Conservation (phyloP, 2,329 filamentous ascomycete species). For the Aspergillus novofumigatus region DNA sequence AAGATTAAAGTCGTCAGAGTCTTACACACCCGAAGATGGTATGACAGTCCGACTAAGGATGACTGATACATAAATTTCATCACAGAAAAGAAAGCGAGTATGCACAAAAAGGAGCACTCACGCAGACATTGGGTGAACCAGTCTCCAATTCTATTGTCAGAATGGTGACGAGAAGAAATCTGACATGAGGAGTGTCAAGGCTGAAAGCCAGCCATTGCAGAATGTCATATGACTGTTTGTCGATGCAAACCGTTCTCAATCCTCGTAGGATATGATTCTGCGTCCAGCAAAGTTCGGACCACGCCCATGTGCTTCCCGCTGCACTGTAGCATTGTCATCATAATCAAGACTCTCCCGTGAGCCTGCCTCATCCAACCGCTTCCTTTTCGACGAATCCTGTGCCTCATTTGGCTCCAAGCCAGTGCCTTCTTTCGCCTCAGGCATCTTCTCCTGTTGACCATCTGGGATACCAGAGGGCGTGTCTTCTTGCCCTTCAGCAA, state of each 20-base stretch:
- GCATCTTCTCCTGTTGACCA: not conserved
- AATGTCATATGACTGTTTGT: not conserved
- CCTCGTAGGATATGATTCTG: slow-evolving; percentile 35
- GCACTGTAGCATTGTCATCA: slow-evolving; percentile 14
- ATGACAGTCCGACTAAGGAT: slow-evolving; percentile 84
- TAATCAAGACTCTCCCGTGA: slow-evolving; percentile 35
- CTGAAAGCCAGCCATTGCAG: no score
- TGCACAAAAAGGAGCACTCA: slow-evolving; percentile 11
- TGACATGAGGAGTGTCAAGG: not conserved
- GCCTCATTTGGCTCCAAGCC: slow-evolving; percentile 13
- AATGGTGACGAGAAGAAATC: not conserved
- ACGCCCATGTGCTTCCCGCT: not conserved
- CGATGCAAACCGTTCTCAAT: slow-evolving; percentile 18
- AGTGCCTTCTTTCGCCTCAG: slow-evolving; percentile 9
- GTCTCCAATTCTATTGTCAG: no score
- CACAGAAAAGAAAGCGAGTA: slow-evolving; percentile 47
- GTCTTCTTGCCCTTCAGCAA: not conserved
- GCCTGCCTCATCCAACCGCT: not conserved
- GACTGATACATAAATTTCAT: slow-evolving; percentile 88
- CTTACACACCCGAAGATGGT: slow-evolving; percentile 37
- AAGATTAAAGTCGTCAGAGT: slow-evolving; percentile 44
- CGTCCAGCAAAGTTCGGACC: slow-evolving; percentile 21
- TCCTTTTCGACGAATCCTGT: not conserved
- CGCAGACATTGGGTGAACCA: not conserved
- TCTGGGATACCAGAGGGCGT: not conserved